Conservation (phyloP, 129 eudicot species). For the Flaveria brownii region DNA sequence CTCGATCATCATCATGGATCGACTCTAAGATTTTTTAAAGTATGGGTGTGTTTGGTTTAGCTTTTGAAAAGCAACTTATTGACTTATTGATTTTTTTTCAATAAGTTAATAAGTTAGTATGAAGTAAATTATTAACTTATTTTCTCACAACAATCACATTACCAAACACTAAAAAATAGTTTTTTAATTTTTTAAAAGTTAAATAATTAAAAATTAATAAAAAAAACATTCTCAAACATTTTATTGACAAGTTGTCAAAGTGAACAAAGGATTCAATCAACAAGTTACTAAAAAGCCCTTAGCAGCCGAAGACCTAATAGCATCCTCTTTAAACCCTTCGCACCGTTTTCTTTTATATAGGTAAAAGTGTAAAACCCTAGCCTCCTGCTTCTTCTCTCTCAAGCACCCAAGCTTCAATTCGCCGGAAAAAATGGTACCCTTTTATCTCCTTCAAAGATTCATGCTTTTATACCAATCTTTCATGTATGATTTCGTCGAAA, state of each 20-base stretch:
- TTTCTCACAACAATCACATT: too few species aligned
- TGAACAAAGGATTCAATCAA: constrained; percentile 10
- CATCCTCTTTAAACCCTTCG: constrained; percentile 33
- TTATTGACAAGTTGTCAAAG: not conserved
- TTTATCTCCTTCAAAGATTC: not conserved
- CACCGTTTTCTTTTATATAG: constrained; percentile 1
- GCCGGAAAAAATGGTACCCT: constrained; percentile 41
- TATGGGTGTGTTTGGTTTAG: too few species aligned
- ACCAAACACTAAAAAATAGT: too few species aligned
- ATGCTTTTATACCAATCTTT: not conserved
- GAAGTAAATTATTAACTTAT: too few species aligned
- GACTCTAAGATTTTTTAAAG: too few species aligned
- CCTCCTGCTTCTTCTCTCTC: constrained; percentile 25
- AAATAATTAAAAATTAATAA: too few species aligned
- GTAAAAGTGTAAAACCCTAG: constrained; percentile 42
- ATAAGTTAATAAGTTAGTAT: too few species aligned
- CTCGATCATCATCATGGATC: too few species aligned
- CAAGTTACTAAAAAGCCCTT: constrained; percentile 28
- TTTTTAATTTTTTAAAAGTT: too few species aligned
- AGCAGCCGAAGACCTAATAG: constrained; percentile 9
- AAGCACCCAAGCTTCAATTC: constrained; percentile 25
- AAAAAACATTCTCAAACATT: too few species aligned
- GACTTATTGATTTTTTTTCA: too few species aligned
- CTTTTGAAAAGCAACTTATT: too few species aligned
- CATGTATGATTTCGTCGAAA: not conserved